Base-by-base conservation (phyloP, 495 filamentous ascomycete genomes). In the Penicillium roqueforti region DNA sequence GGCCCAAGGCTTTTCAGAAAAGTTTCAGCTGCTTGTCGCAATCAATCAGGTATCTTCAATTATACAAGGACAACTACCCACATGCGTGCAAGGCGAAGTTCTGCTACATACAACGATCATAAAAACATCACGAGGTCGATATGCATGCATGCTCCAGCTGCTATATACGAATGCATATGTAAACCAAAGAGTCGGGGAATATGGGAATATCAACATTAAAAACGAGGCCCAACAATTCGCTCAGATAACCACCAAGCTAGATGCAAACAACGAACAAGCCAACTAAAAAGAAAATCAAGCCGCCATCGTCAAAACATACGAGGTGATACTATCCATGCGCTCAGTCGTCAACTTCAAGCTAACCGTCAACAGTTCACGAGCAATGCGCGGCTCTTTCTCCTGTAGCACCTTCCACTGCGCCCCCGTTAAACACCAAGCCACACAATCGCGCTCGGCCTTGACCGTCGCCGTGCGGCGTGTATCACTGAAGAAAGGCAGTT, bases 401-500 rank as follows among this genome's bases (percentile, higher is more conserved):
- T 91, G 85, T 57, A 97, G 52, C 53, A 71, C 78, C 45, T 76
- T 76, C 90, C 91, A 98, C 29, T 76, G 75, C 57, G 81, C 76
- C 47, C 68, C 69, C 46, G 82, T 84, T 73, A 98, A 75, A 59
- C 85, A 71, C 93, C 93, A 98, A 13, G 86, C 83, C 13, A 92
- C 83, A 52, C 84, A 86, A 57, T 92, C 83, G 43, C 85, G 83
- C 62, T 97, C 92, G 0, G 87, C 86, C 50, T 83, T 76, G 22
- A 95, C 91, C 1, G 89, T 96, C 16, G 89, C 89, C 6, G 91
- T 97, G 34, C 93, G 80, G 25, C 82, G 79, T 0, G 91, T 96
- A 61, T 90, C 87, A 14, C 85, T 87, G 70, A 98, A 98, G 75
- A 98, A 98, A 0, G 93, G 93, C 48, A 97, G 70, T 70, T 98